Evolutionary conservation across 495 filamentous ascomycete genomes (phyloP).

Genomic region (Cladorrhinum samala): DNA sequence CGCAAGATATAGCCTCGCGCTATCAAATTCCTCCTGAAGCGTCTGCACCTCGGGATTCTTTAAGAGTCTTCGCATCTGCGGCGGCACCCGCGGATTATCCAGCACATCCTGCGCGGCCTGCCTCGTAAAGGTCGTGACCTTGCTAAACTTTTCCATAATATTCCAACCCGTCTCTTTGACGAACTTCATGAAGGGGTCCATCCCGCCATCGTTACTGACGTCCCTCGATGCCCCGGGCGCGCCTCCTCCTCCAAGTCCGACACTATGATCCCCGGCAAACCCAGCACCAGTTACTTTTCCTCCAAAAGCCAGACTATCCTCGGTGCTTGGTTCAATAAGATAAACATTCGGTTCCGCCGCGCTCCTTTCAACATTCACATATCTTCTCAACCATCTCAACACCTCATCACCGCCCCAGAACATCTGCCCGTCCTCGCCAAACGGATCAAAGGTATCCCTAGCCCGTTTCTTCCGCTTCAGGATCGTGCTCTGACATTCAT

Average conservation of each 20-base stretch:
- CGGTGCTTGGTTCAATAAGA: conserved; percentile 76
- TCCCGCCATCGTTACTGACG: conserved; percentile 54
- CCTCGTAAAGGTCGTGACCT: conserved; percentile 91
- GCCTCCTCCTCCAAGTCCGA: conserved; percentile 15
- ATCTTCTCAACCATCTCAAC: conserved; percentile 78
- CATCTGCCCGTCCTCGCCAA: conserved; percentile 72
- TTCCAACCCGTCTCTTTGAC: conserved; percentile 96
- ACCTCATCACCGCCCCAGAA: conserved; percentile 99
- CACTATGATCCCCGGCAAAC: conserved; percentile 16
- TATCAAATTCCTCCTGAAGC: conserved; percentile 93
- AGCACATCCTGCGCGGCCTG: conserved; percentile 86
- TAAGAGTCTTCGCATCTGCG: conserved; percentile 78
- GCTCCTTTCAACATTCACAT: conserved; percentile 75
- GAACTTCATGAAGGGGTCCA: conserved; percentile 93
- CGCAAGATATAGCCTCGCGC: conserved; percentile 85
- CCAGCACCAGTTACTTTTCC: conserved; percentile 46
- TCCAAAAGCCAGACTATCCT: conserved; percentile 79
- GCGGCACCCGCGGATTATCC: conserved; percentile 81
- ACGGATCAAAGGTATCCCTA: conserved; percentile 82
- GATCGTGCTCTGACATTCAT: conserved; percentile 92
- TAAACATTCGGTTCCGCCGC: conserved; percentile 82
- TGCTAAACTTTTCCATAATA: conserved; percentile 87
- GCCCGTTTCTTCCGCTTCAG: conserved; percentile 82
- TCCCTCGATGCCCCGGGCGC: conserved; percentile 14
- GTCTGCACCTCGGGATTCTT: conserved; percentile 93